Conservation (phyloP, 2,329 filamentous ascomycete genomes). For the Apiospora kogelbergensis region DNA sequence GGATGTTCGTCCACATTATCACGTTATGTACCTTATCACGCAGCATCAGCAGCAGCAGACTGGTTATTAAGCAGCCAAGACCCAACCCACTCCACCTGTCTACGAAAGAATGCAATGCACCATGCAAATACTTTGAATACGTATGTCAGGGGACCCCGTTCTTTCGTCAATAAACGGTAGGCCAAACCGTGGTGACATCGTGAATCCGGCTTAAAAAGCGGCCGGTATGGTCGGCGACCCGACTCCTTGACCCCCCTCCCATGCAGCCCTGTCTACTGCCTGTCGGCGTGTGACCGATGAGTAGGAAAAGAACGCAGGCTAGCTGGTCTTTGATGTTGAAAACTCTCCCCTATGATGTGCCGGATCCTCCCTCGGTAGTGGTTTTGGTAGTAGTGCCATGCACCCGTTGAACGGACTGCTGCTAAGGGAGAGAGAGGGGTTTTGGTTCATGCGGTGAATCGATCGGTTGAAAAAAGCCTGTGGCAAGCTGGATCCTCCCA, state of each 20-base stretch:
- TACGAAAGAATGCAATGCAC: not conserved
- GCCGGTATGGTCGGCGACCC: not conserved
- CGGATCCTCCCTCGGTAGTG: not conserved
- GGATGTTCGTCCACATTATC: not conserved
- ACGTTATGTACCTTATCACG: not conserved
- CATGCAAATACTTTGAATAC: not conserved
- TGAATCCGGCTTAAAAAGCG: not conserved
- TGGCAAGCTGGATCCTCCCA: not conserved
- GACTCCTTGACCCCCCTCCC: not conserved
- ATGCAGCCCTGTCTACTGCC: constrained; percentile 3
- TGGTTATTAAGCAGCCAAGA: not conserved
- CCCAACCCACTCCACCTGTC: not conserved
- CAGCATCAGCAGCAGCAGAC: not conserved
- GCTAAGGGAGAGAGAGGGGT: not conserved
- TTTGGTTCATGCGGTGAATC: not conserved
- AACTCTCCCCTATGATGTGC: not conserved
- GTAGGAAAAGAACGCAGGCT: not conserved
- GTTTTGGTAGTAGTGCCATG: not conserved
- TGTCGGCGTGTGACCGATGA: not conserved
- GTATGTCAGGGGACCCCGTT: not conserved
- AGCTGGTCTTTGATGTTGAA: not conserved
- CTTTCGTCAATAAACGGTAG: not conserved
- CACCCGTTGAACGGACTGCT: not conserved
- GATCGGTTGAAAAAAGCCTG: not conserved
- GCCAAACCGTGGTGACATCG: not conserved